Conservation (phyloP, 2,329 filamentous ascomycete species). For the Penicillium sp. region DNA sequence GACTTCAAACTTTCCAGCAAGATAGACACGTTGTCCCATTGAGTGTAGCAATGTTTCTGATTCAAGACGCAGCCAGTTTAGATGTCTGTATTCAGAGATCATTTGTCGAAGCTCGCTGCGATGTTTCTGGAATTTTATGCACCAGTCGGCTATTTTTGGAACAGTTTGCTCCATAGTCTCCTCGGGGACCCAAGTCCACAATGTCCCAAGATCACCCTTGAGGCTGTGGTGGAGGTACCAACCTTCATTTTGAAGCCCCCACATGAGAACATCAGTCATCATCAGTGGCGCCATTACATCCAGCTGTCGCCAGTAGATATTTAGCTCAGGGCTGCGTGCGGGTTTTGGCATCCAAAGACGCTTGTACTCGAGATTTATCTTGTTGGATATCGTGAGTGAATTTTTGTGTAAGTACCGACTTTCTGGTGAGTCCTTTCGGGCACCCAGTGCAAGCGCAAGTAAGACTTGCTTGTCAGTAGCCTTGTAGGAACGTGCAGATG, state of each 20-base stretch:
- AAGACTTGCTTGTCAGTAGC: neutral
- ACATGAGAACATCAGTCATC: neutral
- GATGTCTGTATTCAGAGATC: conserved; percentile 6
- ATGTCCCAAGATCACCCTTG: conserved; percentile 1
- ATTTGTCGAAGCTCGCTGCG: conserved; percentile 9
- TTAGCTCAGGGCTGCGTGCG: conserved; percentile 2
- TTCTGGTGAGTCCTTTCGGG: neutral
- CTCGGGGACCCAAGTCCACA: conserved; percentile 5
- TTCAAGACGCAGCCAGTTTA: conserved; percentile 29
- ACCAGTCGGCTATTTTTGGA: neutral
- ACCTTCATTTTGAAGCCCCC: conserved; percentile 10
- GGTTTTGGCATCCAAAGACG: conserved; percentile 7
- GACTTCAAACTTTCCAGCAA: conserved; percentile 19
- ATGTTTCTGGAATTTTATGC: neutral
- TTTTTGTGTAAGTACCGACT: neutral
- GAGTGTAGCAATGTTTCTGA: conserved; percentile 22
- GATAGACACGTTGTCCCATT: conserved; percentile 15
- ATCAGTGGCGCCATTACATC: conserved; percentile 27
- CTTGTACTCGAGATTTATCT: conserved; percentile 4
- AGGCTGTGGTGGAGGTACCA: conserved; percentile 14
- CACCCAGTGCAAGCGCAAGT: neutral
- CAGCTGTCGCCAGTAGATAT: conserved; percentile 31
- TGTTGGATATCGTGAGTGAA: neutral
- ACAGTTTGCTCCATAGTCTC: neutral
- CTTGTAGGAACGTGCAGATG: neutral